Conservation (phyloP, 2,329 filamentous ascomycete genomes). For the Tricladium varicosporioides region DNA sequence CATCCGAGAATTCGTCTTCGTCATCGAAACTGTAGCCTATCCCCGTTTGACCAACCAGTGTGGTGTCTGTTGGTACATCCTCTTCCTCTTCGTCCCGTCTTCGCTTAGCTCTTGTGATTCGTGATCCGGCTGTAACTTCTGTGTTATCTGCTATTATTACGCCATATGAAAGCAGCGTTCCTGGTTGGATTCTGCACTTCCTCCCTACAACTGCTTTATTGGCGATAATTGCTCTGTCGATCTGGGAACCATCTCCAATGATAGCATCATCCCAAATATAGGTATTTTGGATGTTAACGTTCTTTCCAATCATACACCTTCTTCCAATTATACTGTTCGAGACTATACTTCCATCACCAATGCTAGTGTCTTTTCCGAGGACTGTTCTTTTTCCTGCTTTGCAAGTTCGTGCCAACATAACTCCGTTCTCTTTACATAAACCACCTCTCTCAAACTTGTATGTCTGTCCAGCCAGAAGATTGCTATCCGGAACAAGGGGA, state of each 20-base stretch:
- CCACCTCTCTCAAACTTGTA: conserved; percentile 70
- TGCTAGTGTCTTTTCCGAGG: conserved; percentile 71
- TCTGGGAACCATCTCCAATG: conserved; percentile 70
- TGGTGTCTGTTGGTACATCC: conserved; percentile 44
- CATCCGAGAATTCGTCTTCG: conserved; percentile 55
- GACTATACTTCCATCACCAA: conserved; percentile 71
- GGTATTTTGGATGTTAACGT: conserved; percentile 74
- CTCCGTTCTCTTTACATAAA: conserved; percentile 76
- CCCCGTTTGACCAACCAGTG: conserved; percentile 56
- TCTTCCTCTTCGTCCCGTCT: conserved; percentile 34
- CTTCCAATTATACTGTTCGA: conserved; percentile 78
- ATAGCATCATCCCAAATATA: conserved; percentile 85
- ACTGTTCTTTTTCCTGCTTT: conserved; percentile 67
- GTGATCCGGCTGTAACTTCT: conserved; percentile 37
- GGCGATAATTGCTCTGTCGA: conserved; percentile 75
- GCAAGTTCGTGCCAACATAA: conserved; percentile 71
- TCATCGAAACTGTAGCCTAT: conserved; percentile 64
- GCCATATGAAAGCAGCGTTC: conserved; percentile 76
- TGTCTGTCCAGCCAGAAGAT: conserved; percentile 73
- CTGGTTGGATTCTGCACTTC: conserved; percentile 65
- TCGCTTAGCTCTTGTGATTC: conserved; percentile 42
- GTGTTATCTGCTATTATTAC: conserved; percentile 67
- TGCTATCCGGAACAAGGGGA: conserved; percentile 85
- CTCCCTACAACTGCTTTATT: conserved; percentile 70
- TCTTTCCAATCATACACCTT: conserved; percentile 81